phyloP scores from a whole-genome alignment of 768 basidiomycete species.

The Suillus ampliporus region DNA sequence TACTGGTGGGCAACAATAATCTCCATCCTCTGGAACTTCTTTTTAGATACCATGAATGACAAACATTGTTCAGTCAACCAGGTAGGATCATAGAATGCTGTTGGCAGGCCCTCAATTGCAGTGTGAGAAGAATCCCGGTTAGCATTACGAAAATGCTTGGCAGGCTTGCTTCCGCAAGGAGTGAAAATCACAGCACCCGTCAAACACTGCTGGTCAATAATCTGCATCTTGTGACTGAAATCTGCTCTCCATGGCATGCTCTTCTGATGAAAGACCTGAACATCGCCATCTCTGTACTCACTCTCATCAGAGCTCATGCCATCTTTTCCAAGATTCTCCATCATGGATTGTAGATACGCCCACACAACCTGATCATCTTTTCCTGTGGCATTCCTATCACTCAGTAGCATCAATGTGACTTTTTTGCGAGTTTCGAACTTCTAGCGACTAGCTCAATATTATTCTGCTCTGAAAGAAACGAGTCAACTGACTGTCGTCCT shows the following conservation, averaged over 20 bases:
- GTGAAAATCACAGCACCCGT: not conserved
- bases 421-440: not conserved
- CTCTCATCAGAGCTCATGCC: not conserved
- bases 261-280: not conserved
- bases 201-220: not conserved
- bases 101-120: not conserved
- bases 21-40: not conserved
- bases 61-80: not conserved
- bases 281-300: not conserved
- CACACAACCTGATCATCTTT: not conserved
- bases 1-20: not conserved
- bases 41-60: not conserved
- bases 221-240: not conserved
- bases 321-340: conserved; percentile 1
- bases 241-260: not conserved
- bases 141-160: not conserved
- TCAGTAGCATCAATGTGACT: not conserved
- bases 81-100: not conserved
- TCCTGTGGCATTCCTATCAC: not conserved
- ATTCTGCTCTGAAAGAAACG: not conserved
- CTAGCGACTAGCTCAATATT: not conserved
- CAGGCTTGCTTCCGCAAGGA: not conserved
- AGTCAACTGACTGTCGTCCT: not conserved
- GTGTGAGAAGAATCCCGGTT: not conserved
- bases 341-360: not conserved